Conservation (phyloP, 1,284 basidiomycete genomes). For the Fistulinella cinereoalba region DNA sequence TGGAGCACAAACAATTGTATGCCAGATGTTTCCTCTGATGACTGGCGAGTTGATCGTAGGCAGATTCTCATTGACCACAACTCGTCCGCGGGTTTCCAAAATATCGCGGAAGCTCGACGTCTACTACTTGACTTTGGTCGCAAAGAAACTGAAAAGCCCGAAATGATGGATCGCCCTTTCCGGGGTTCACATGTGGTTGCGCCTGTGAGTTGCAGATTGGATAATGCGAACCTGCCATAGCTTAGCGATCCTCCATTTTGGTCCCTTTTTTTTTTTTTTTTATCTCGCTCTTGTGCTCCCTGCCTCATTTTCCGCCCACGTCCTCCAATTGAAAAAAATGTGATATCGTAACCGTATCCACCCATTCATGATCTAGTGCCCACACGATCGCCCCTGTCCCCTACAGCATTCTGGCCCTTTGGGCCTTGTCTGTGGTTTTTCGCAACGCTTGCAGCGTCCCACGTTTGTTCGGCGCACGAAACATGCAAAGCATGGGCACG, state of each 20-base stretch:
- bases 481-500: conserved; percentile 79
- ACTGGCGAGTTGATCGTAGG: conserved; percentile 7
- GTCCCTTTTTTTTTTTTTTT: not conserved
- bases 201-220: conserved; percentile 52
- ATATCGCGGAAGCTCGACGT: conserved; percentile 81
- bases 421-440: conserved; percentile 74
- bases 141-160: conserved; percentile 52
- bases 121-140: conserved; percentile 69
- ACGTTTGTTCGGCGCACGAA: conserved; percentile 84
- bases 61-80: conserved; percentile 88
- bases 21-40: conserved; percentile 25
- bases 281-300: conserved; percentile 2
- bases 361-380: conserved; percentile 57
- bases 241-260: conserved; percentile 4
- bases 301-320: conserved; percentile 7
- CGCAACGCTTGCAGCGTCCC: conserved; percentile 85
- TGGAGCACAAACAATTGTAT: conserved; percentile 76
- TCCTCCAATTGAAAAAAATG: conserved; percentile 21
- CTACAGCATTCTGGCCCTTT: conserved; percentile 50
- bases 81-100: conserved; percentile 74
- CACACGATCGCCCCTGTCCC: conserved; percentile 89
- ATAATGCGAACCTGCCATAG: conserved; percentile 1
- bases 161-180: conserved; percentile 35
- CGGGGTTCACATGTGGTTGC: conserved; percentile 78
- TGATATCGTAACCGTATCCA: conserved; percentile 5